phyloP scores from a whole-genome alignment of 768 basidiomycete species.

The Pholiota microspora region DNA sequence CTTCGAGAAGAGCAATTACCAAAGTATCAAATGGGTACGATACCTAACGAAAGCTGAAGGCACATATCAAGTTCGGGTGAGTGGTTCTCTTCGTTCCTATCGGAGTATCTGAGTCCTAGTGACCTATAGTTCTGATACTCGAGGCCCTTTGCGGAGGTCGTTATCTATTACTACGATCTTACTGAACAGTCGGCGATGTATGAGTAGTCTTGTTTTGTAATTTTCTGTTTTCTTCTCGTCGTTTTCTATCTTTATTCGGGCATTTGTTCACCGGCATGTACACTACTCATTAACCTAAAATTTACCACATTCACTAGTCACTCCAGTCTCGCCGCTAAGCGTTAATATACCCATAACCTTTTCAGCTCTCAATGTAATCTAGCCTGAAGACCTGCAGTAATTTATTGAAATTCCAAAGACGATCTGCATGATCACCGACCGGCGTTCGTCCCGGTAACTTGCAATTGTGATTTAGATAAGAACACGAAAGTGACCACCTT shows the following conservation, averaged over 20 bases:
- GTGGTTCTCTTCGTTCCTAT: slow-evolving; percentile 26
- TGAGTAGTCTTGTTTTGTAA: background rate
- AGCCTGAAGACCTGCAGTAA: too few species aligned
- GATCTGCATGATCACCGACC: background rate
- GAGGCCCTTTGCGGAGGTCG: background rate
- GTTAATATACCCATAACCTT: background rate
- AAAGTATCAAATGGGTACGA: slow-evolving; percentile 94
- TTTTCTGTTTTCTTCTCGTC: background rate
- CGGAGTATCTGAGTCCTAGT: background rate
- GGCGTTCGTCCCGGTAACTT: background rate
- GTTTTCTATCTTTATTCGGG: background rate
- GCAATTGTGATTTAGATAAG: background rate
- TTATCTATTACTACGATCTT: background rate
- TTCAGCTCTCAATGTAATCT: too few species aligned
- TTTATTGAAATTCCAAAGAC: too few species aligned
- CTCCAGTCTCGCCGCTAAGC: too few species aligned
- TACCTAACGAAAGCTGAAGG: slow-evolving; percentile 95
- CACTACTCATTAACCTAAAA: background rate
- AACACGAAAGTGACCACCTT: background rate
- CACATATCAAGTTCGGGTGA: slow-evolving; percentile 88
- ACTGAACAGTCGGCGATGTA: background rate
- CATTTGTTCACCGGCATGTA: background rate
- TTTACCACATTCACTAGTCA: background rate
- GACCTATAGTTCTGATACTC: background rate
- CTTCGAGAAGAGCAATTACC: slow-evolving; percentile 93